Base-by-base conservation (phyloP, 1,139 yeast genomes). In the Taphrina confusa region DNA sequence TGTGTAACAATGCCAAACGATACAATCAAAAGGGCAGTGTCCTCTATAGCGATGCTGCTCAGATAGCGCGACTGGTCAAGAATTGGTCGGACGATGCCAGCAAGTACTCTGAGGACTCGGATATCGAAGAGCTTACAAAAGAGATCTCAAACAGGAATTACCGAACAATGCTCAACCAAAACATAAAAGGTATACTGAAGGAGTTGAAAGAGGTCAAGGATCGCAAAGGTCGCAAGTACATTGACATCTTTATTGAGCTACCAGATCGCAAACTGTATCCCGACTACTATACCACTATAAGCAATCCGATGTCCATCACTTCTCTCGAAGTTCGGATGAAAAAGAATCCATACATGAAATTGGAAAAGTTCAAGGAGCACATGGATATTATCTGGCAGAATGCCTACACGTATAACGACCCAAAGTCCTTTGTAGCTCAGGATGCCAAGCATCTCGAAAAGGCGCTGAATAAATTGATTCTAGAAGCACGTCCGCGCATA, bases 21-120 rank as follows among this genome's bases (percentile, higher is more conserved):
- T 91, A 89, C 71, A 91, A 91, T 69, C 94, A 89, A 69, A 96
- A 87, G 71, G 96, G 95, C 0, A 87, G 96, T 1, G 72, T 84
- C 63, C 89, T 91, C 20, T 87, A 83, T 68, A 79, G 82, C 63
- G 96, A 90, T 73, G 95, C 97, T 0, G 74, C 79, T 34, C 77
- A 74, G 22, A 56, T 56, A 5, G 46, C 54, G 4, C 42, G 44
- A 2, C 40, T 56, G 37, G 60, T 56, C 30, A 56, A 56, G 60
- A 34, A 40, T 22, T 56, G 54, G 54, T 30, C 45, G 16, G 45
- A 47, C 8, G 60, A 36, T 23, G 52, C 51, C 23, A 47, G 34
- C 44, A 49, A 36, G 25, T 27, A 27, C 33, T 36, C 47, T 12
- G 56, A 50, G 27, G 51, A 46, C 14, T 36, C 47, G 31, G 60